Evolutionary conservation across 2,329 filamentous ascomycete species (phyloP).

Genomic region (Clonostachys chloroleuca): DNA sequence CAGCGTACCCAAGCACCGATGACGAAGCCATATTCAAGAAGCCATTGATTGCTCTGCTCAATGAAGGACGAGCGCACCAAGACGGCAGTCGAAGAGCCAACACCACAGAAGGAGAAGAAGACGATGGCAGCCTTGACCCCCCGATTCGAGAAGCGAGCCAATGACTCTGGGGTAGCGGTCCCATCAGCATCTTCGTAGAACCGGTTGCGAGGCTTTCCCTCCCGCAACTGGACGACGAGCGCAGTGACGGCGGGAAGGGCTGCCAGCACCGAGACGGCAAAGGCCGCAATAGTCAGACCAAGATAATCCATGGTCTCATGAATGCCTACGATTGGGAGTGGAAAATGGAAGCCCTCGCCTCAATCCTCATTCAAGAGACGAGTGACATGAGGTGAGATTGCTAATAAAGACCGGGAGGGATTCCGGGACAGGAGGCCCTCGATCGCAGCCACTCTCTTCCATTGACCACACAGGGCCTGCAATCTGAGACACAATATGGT

Average conservation of each 20-base stretch:
- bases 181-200: slow-evolving; percentile 69
- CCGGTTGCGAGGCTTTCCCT: slow-evolving; percentile 30
- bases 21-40: slow-evolving; percentile 55
- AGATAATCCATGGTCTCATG: too few relatives aligned
- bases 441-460: too few relatives aligned
- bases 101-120: slow-evolving; percentile 47
- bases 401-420: too few relatives aligned
- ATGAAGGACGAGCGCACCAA: slow-evolving; percentile 47
- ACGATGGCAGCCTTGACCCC: slow-evolving; percentile 51
- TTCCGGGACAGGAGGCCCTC: too few relatives aligned
- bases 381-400: too few relatives aligned
- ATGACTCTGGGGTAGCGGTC: slow-evolving; percentile 58
- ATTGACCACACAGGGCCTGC: too few relatives aligned
- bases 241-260: neutral
- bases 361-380: too few relatives aligned
- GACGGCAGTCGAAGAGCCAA: slow-evolving; percentile 50
- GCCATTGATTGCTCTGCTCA: slow-evolving; percentile 25
- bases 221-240: slow-evolving; percentile 18
- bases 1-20: slow-evolving; percentile 60
- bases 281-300: too few relatives aligned
- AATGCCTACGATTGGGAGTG: too few relatives aligned
- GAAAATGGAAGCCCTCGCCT: too few relatives aligned
- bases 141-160: slow-evolving; percentile 57
- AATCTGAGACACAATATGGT: too few relatives aligned
- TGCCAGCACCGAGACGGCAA: neutral